Conservation (phyloP, 2,329 filamentous ascomycete genomes). For the Botrytis porri region DNA sequence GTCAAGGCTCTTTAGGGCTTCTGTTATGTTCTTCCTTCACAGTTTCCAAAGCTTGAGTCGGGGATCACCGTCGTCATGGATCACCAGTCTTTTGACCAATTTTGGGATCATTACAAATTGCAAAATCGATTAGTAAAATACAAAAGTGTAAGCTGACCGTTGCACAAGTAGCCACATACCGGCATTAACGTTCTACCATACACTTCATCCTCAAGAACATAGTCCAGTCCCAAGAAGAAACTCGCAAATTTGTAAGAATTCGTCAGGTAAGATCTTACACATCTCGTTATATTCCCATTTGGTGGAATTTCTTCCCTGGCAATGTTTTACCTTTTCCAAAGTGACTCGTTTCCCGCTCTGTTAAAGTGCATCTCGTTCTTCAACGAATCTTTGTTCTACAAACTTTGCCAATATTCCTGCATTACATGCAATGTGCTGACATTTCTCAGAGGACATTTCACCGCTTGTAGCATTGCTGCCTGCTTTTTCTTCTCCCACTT, state of each 20-base stretch:
- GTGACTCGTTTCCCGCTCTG: neutral
- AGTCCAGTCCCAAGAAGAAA: neutral
- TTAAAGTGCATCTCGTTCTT: neutral
- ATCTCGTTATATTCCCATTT: neutral
- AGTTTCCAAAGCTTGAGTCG: neutral
- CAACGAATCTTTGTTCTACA: constrained; percentile 1
- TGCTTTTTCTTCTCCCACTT: neutral
- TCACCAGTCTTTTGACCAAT: neutral
- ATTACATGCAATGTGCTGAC: constrained; percentile 16
- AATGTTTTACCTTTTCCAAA: neutral
- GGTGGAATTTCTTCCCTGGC: neutral
- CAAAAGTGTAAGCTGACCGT: constrained; percentile 14
- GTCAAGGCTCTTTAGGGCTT: neutral
- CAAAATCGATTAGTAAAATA: constrained; percentile 15
- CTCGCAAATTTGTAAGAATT: neutral
- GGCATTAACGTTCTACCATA: neutral
- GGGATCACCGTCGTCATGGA: neutral
- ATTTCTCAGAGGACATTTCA: neutral
- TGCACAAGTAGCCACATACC: neutral
- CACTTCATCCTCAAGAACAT: neutral
- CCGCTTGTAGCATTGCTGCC: neutral
- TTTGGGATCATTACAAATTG: constrained; percentile 7
- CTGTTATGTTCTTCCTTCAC: neutral
- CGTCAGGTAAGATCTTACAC: constrained; percentile 1
- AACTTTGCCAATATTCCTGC: neutral